Percentiles rank a stretch among this genome's conserved stretches.
These are phyloP conservation scores for Cenchrus fungigraminus DNA, from an alignment of 176 grass and related monocot genomes.

Conservation along the genomic window DNA sequence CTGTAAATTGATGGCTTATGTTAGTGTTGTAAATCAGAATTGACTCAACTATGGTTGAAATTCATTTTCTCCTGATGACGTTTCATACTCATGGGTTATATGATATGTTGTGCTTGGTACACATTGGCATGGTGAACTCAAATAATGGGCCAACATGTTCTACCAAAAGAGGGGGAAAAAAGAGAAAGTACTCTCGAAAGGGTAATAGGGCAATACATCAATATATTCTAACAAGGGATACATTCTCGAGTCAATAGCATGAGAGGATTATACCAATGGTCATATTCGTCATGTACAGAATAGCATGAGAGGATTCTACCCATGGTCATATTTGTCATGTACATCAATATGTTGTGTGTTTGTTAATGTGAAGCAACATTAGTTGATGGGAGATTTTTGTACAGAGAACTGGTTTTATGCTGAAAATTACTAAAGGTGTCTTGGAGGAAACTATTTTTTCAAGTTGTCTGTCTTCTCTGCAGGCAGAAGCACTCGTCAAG, in stretches of 20 bases:
- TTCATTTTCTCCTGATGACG: not conserved
- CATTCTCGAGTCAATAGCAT: not conserved
- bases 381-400: not conserved
- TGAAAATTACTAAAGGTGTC: not conserved
- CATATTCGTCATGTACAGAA: too few species aligned
- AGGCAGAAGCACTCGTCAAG: constrained; percentile 94
- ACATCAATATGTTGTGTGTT: not conserved
- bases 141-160: constrained; percentile 7
- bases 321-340: not conserved
- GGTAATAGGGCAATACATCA: not conserved
- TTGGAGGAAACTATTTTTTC: not conserved
- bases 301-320: not conserved
- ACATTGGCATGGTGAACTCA: constrained; percentile 9
- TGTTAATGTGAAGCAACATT: constrained; percentile 28
- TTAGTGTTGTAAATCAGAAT: not conserved
- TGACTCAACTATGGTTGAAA: not conserved
- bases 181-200: not conserved
- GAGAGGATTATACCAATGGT: not conserved
- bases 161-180: not conserved
- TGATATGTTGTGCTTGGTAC: not conserved
- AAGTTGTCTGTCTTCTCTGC: constrained; percentile 30
- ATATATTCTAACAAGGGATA: not conserved
- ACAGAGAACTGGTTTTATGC: not conserved
- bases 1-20: not conserved
- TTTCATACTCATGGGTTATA: not conserved